phyloP scores from a whole-genome alignment of 1,284 basidiomycete species.

The Rhodotorula sp. region DNA sequence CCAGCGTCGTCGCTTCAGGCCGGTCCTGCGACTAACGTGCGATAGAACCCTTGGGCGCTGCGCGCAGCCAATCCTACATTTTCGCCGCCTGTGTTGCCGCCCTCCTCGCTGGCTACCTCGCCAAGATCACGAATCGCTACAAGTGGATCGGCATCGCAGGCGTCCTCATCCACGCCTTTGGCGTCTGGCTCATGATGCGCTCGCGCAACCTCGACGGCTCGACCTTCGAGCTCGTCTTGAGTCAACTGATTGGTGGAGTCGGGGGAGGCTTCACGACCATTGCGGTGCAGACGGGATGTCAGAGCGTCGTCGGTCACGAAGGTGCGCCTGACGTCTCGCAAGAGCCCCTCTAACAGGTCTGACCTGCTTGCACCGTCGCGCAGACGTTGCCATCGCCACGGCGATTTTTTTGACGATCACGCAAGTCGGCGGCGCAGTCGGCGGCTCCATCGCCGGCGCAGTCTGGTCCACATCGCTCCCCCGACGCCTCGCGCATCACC shows the following conservation, averaged over 20 bases:
- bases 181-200: slow-evolving; percentile 46
- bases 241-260: slow-evolving; percentile 43
- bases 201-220: slow-evolving; percentile 43
- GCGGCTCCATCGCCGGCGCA: slow-evolving; percentile 45
- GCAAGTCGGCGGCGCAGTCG: slow-evolving; percentile 46
- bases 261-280: slow-evolving; percentile 45
- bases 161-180: slow-evolving; percentile 44
- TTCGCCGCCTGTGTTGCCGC: slow-evolving; percentile 45
- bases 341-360: too few relatives aligned
- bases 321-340: slow-evolving; percentile 6
- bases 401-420: slow-evolving; percentile 47
- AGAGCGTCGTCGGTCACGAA: slow-evolving; percentile 42
- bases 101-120: slow-evolving; percentile 41
- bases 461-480: slow-evolving; percentile 45
- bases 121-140: slow-evolving; percentile 44
- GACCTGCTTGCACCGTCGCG: too few relatives aligned
- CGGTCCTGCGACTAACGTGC: too few relatives aligned
- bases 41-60: neutral
- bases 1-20: neutral
- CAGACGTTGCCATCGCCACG: slow-evolving; percentile 46
- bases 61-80: slow-evolving; percentile 43
- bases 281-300: slow-evolving; percentile 44
- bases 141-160: slow-evolving; percentile 45
- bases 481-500: slow-evolving; percentile 30
- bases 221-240: slow-evolving; percentile 44